These are phyloP conservation scores for Xylaria venustula DNA, from an alignment of 495 filamentous ascomycete genomes.

Conservation along the genomic window DNA sequence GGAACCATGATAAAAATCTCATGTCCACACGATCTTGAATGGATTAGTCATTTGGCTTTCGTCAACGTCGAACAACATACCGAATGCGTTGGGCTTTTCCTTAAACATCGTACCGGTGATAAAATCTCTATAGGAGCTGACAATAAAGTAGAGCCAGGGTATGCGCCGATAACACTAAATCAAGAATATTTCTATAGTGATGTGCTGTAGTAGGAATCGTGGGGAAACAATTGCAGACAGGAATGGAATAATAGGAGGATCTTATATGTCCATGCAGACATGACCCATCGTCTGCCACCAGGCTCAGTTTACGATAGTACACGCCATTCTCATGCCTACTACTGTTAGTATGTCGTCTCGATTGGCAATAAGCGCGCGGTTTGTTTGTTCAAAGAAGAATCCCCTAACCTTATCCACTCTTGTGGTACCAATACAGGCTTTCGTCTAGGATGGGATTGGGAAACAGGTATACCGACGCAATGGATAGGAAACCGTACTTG, in stretches of 20 bases:
- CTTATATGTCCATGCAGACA: too few relatives aligned
- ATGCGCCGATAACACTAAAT: not conserved
- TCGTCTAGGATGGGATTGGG: not conserved
- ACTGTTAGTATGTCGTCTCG: not conserved
- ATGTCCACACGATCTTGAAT: not conserved
- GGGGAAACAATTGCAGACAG: too few relatives aligned
- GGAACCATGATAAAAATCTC: conserved; percentile 2
- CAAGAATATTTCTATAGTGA: not conserved
- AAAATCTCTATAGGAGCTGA: not conserved
- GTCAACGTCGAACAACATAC: not conserved
- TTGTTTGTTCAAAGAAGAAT: not conserved
- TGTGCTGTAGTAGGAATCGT: not conserved
- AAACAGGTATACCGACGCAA: not conserved
- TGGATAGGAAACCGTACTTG: not conserved
- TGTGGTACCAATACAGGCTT: not conserved
- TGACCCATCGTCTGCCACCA: too few relatives aligned
- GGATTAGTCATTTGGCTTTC: not conserved
- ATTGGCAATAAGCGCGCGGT: not conserved
- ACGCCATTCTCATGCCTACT: not conserved
- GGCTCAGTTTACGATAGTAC: too few relatives aligned
- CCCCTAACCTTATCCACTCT: not conserved
- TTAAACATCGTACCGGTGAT: not conserved
- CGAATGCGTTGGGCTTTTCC: not conserved
- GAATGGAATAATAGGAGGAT: too few relatives aligned
- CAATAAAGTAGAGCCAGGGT: not conserved